A percentile compares a stretch with the other conserved stretches of the same genome.
Conservation (phyloP, 352 stramenopile species). For the Globisporangium recalcitrans region DNA sequence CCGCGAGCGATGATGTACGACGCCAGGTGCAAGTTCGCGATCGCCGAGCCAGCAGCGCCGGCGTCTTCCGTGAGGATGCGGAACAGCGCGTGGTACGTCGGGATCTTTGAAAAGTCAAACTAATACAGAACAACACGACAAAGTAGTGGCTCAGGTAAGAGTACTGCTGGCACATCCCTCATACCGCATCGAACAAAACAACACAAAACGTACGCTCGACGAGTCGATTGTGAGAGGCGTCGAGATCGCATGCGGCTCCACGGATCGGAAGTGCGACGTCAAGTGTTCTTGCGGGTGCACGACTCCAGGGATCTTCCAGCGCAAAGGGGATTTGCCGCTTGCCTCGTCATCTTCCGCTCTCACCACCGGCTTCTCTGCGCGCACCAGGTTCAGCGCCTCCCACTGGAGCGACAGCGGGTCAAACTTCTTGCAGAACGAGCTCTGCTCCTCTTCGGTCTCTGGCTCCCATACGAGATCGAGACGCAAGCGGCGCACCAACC, state of each 20-base stretch:
- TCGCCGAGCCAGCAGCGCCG: constrained; percentile 49
- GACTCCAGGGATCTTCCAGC: constrained; percentile 47
- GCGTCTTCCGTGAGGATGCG: constrained; percentile 73
- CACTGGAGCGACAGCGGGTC: constrained; percentile 55
- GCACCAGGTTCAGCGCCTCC: constrained; percentile 52
- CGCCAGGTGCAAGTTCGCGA: constrained; percentile 61
- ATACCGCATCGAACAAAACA: background rate
- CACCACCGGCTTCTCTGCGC: constrained; percentile 12
- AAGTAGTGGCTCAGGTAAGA: background rate
- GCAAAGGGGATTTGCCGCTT: constrained; percentile 17
- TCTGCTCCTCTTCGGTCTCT: constrained; percentile 48
- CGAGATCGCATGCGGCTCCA: constrained; percentile 40
- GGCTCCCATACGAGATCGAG: constrained; percentile 63
- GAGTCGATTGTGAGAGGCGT: constrained; percentile 44
- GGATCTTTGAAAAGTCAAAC: constrained; percentile 60
- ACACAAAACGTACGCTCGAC: constrained; percentile 26
- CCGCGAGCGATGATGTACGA: constrained; percentile 61
- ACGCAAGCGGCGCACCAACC: constrained; percentile 65
- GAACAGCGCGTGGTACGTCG: constrained; percentile 59
- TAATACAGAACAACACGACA: constrained; percentile 4
- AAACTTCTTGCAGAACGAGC: constrained; percentile 49
- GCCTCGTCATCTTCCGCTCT: background rate
- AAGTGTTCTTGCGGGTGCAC: constrained; percentile 59
- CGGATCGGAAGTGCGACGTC: constrained; percentile 23
- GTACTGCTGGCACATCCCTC: background rate